These are phyloP conservation scores for Fusarium nematophilum DNA, from an alignment of 2,329 filamentous ascomycete genomes.

Conservation along the genomic window DNA sequence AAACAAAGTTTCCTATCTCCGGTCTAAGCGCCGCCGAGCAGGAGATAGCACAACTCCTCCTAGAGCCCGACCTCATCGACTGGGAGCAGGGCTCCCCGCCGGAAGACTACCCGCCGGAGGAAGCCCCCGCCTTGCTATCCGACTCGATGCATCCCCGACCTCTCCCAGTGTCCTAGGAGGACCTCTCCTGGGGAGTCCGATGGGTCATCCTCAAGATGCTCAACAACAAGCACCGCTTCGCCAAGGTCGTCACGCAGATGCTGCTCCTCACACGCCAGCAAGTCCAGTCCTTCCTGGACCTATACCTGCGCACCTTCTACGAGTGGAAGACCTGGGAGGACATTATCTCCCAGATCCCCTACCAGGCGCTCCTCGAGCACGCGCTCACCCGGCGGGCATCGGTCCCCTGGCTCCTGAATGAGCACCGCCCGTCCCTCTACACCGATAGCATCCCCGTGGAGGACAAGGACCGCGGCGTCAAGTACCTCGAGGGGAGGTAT, in stretches of 20 bases:
- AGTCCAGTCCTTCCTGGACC: constrained; percentile 35
- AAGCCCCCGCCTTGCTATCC: background rate
- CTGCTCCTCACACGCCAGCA: constrained; percentile 37
- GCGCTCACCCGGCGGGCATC: constrained; percentile 16
- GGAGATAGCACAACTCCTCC: background rate
- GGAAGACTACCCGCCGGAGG: background rate
- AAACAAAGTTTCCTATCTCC: background rate
- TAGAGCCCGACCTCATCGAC: constrained; percentile 22
- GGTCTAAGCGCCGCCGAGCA: constrained; percentile 1
- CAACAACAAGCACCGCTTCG: constrained; percentile 31
- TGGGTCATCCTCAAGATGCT: constrained; percentile 44
- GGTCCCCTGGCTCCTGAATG: constrained; percentile 19
- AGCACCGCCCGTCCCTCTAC: constrained; percentile 37
- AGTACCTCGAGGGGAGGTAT: constrained; percentile 28
- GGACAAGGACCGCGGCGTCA: constrained; percentile 25
- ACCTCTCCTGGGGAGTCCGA: constrained; percentile 37
- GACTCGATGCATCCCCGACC: background rate
- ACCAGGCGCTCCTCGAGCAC: constrained; percentile 13
- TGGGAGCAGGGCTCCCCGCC: constrained; percentile 17
- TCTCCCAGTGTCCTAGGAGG: constrained; percentile 31
- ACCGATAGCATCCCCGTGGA: constrained; percentile 36
- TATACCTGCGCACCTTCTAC: constrained; percentile 35
- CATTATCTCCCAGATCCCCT: constrained; percentile 17
- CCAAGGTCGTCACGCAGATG: constrained; percentile 23
- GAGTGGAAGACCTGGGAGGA: constrained; percentile 37